Percentiles rank a stretch among this genome's conserved stretches.
Conservation (phyloP, 148 eudicot species). For the Amaranthus hypochondriacus region DNA sequence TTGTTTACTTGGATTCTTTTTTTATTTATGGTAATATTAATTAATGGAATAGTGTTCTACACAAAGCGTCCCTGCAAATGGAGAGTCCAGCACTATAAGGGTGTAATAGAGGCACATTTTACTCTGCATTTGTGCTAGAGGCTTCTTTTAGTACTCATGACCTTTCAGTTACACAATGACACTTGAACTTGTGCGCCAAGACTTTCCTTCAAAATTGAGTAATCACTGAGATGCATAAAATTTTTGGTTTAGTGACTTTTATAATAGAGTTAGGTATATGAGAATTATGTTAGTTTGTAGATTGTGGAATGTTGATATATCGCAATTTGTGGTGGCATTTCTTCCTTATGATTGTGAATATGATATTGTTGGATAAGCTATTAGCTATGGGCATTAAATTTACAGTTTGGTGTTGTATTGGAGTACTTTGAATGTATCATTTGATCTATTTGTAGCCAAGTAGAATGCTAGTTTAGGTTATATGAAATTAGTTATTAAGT, state of each 20-base stretch:
- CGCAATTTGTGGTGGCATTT: background rate
- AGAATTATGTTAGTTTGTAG: background rate
- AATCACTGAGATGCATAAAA: background rate
- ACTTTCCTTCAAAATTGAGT: background rate
- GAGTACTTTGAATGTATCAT: background rate
- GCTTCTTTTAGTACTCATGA: too few relatives aligned
- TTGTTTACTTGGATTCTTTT: background rate
- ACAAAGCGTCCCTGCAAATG: too few relatives aligned
- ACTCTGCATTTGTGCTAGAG: too few relatives aligned
- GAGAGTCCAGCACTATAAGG: too few relatives aligned
- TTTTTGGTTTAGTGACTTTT: background rate
- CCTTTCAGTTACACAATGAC: too few relatives aligned
- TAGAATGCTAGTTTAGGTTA: conserved; percentile 1
- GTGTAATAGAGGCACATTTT: too few relatives aligned
- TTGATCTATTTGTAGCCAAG: background rate
- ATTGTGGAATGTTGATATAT: background rate
- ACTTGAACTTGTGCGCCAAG: too few relatives aligned
- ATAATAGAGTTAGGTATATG: background rate
- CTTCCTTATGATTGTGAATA: background rate
- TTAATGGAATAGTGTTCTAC: background rate
- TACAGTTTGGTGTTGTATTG: background rate
- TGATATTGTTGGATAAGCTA: background rate
- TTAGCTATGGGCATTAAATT: background rate
- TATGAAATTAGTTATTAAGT: background rate
- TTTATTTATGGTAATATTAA: background rate